Percentiles rank a stretch among this genome's conserved stretches.
Conservation (phyloP, 352 stramenopile species). For the Aphanomyces stellatus region DNA sequence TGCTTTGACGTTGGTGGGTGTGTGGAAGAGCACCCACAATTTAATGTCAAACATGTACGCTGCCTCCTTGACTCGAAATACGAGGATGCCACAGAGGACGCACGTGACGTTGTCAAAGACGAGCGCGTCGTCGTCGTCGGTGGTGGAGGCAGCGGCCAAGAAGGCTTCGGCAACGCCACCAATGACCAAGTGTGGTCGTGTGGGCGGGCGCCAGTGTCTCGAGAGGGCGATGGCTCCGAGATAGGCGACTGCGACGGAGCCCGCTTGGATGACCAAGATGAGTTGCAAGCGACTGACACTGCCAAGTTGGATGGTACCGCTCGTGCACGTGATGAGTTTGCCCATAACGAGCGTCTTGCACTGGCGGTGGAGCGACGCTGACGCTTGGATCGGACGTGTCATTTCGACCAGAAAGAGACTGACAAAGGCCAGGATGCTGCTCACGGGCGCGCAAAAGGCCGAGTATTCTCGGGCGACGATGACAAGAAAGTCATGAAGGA, state of each 20-base stretch:
- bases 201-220: not conserved
- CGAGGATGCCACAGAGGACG: not conserved
- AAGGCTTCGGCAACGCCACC: not conserved
- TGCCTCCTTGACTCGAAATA: not conserved
- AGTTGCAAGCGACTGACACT: not conserved
- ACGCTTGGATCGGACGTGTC: not conserved
- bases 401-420: not conserved
- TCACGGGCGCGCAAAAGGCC: not conserved
- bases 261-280: not conserved
- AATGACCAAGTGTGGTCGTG: not conserved
- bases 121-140: not conserved
- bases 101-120: not conserved
- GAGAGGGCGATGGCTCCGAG: not conserved
- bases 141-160: not conserved
- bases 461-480: not conserved
- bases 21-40: constrained; percentile 4
- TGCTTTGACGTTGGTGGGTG: too few relatives aligned
- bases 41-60: constrained; percentile 9
- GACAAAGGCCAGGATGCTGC: not conserved
- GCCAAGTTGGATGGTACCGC: not conserved
- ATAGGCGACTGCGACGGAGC: not conserved
- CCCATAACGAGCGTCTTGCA: not conserved
- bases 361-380: not conserved
- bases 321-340: not conserved
- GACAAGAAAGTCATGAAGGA: not conserved